A percentile compares a stretch with the other conserved stretches of the same genome.
These are phyloP conservation scores for Colletotrichum musicola DNA, from an alignment of 2,329 filamentous ascomycete genomes.

Conservation along the genomic window DNA sequence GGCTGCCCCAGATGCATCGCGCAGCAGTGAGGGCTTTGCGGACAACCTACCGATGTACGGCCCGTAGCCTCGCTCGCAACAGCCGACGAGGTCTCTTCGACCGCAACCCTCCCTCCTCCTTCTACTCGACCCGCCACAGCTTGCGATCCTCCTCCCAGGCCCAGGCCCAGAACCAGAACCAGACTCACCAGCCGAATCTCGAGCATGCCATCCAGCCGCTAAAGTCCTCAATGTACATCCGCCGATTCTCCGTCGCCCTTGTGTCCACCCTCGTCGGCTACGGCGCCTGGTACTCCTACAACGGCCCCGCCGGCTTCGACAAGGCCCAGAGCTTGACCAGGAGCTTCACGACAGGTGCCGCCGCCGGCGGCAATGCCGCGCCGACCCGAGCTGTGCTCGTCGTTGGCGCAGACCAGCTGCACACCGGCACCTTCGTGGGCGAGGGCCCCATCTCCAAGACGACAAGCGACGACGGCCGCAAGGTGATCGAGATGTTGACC, in stretches of 20 bases:
- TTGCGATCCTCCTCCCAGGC: constrained; percentile 39
- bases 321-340: constrained; percentile 52
- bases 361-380: constrained; percentile 52
- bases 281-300: constrained; percentile 82
- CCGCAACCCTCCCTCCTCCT: constrained; percentile 36
- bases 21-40: constrained; percentile 76
- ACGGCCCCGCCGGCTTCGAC: constrained; percentile 53
- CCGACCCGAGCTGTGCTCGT: constrained; percentile 80
- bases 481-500: constrained; percentile 95
- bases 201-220: constrained; percentile 62
- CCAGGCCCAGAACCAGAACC: constrained; percentile 28
- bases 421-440: constrained; percentile 86
- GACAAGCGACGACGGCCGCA: constrained; percentile 84
- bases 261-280: constrained; percentile 80
- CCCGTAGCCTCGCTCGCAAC: constrained; percentile 70
- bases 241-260: constrained; percentile 75
- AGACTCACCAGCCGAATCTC: constrained; percentile 40
- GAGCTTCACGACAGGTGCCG: constrained; percentile 56
- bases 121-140: constrained; percentile 40
- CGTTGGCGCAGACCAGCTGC: constrained; percentile 90
- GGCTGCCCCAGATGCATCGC: constrained; percentile 75
- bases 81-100: constrained; percentile 57
- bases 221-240: constrained; percentile 80
- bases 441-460: constrained; percentile 91
- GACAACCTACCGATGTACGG: constrained; percentile 74